Conservation (phyloP, 164 flowering plant genomes). For the Buxus sempervirens region DNA sequence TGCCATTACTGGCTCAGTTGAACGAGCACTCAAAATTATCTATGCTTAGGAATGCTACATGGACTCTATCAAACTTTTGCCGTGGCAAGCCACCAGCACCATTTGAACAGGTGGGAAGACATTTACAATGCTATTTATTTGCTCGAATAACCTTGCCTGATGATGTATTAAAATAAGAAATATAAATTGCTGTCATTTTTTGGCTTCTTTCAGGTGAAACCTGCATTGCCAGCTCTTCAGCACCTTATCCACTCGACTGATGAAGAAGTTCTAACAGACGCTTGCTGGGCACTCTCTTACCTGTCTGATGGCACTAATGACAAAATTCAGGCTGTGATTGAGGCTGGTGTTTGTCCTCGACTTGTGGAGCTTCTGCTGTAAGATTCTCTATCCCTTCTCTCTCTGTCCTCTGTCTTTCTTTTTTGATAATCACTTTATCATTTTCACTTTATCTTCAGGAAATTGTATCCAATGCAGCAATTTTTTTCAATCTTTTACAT, state of each 20-base stretch:
- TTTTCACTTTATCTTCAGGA: not conserved
- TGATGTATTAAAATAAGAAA: not conserved
- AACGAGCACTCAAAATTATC: constrained; percentile 12
- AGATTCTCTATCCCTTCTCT: constrained; percentile 6
- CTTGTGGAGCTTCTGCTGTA: constrained; percentile 44
- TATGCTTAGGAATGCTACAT: constrained; percentile 29
- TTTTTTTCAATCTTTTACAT: too few relatives aligned
- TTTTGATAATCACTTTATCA: not conserved
- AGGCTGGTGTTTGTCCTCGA: constrained; percentile 59
- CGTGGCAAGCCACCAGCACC: constrained; percentile 22
- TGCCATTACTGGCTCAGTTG: constrained; percentile 42
- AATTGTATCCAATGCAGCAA: too few relatives aligned
- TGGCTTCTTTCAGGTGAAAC: constrained; percentile 41
- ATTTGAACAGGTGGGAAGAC: constrained; percentile 21
- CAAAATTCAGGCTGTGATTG: constrained; percentile 69
- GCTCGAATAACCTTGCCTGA: not conserved
- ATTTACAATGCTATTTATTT: not conserved
- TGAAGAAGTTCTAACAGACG: constrained; percentile 68
- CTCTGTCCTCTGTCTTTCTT: not conserved
- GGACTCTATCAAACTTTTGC: constrained; percentile 29
- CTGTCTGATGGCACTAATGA: constrained; percentile 72
- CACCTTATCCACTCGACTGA: constrained; percentile 52
- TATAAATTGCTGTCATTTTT: not conserved
- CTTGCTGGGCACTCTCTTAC: constrained; percentile 71
- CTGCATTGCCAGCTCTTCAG: constrained; percentile 57